Evolutionary conservation across 2,329 filamentous ascomycete genomes (phyloP).

Genomic region (Stemphylium beticola): DNA sequence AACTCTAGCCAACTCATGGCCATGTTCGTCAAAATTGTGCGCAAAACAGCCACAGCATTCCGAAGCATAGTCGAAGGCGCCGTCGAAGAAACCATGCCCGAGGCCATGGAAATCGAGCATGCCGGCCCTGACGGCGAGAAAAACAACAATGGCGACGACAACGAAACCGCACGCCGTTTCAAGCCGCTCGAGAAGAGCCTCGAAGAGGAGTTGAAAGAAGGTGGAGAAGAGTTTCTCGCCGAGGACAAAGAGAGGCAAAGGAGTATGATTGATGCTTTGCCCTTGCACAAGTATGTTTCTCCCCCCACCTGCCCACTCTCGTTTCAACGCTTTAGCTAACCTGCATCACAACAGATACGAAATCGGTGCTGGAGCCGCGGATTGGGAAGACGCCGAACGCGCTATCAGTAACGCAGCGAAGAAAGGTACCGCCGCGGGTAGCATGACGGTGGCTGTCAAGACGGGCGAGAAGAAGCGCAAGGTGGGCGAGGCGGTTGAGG

Average conservation of each 20-base stretch:
- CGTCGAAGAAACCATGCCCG: slow-evolving; percentile 56
- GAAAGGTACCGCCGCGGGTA: slow-evolving; percentile 56
- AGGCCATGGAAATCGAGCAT: slow-evolving; percentile 48
- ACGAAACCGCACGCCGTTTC: slow-evolving; percentile 68
- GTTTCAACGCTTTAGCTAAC: neutral
- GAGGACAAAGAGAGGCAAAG: slow-evolving; percentile 77
- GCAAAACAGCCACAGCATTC: slow-evolving; percentile 84
- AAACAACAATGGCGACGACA: neutral
- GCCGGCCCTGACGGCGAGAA: slow-evolving; percentile 61
- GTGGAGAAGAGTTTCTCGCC: slow-evolving; percentile 74
- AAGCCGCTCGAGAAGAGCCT: slow-evolving; percentile 73
- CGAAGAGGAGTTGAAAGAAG: slow-evolving; percentile 84
- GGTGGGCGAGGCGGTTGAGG: slow-evolving; percentile 62
- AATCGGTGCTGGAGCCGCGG: slow-evolving; percentile 55
- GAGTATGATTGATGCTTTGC: slow-evolving; percentile 87
- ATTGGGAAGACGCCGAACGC: slow-evolving; percentile 73
- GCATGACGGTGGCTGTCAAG: slow-evolving; percentile 80
- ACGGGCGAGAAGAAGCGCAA: slow-evolving; percentile 78
- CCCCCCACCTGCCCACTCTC: neutral
- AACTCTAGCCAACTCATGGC: slow-evolving; percentile 81
- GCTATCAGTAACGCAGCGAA: slow-evolving; percentile 65
- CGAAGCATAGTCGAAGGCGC: slow-evolving; percentile 75
- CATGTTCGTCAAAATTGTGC: slow-evolving; percentile 96
- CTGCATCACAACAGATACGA: slow-evolving; percentile 45
- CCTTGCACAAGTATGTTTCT: slow-evolving; percentile 76